phyloP scores from a whole-genome alignment of 371 early-diverging fungal genomes.

The Circinella umbellata region DNA sequence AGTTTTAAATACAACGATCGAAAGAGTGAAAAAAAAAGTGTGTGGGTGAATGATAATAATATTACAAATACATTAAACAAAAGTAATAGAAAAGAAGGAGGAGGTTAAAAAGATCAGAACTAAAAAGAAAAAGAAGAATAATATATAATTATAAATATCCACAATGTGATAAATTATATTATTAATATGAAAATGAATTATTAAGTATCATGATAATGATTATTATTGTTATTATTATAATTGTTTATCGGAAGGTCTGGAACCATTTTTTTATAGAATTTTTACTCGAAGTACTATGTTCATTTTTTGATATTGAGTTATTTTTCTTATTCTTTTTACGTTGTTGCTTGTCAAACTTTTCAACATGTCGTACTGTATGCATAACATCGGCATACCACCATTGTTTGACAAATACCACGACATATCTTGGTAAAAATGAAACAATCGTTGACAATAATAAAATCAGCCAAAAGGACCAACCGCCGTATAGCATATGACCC shows the following conservation, averaged over 20 bases:
- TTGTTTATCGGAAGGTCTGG: background rate
- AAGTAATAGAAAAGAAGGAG: background rate
- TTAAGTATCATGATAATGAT: background rate
- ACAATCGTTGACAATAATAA: constrained; percentile 58
- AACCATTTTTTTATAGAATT: background rate
- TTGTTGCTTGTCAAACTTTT: constrained; percentile 31
- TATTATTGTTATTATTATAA: background rate
- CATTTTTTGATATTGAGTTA: background rate
- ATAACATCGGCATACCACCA: constrained; percentile 75
- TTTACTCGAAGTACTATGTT: background rate
- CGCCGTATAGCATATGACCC: constrained; percentile 59
- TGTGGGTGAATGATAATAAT: background rate
- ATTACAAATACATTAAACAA: constrained; percentile 6
- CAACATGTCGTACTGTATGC: constrained; percentile 71
- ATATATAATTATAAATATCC: background rate
- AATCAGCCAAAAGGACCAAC: constrained; percentile 77
- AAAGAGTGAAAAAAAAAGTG: background rate
- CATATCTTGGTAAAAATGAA: constrained; percentile 70
- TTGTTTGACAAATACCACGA: constrained; percentile 60
- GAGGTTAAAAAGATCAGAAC: background rate
- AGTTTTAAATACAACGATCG: constrained; percentile 1
- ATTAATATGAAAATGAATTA: too few species aligned
- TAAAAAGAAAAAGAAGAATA: too few species aligned
- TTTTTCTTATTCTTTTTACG: constrained; percentile 5
- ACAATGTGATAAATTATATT: constrained; percentile 1